Evolutionary conservation across 495 filamentous ascomycete genomes (phyloP).

Genomic region (Extremus antarcticus): DNA sequence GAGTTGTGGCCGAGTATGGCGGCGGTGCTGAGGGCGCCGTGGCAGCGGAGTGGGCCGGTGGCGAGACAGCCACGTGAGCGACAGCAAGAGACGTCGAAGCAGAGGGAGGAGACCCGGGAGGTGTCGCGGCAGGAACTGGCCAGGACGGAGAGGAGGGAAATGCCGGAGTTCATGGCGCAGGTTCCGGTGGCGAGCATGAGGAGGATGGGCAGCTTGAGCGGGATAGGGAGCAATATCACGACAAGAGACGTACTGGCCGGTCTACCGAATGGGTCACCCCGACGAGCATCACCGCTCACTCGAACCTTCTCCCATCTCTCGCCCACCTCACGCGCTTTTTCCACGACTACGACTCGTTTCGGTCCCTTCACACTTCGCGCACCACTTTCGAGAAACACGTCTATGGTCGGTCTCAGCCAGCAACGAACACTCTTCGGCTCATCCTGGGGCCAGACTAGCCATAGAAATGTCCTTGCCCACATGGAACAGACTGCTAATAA

Average conservation of each 20-base stretch:
- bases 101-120: not conserved
- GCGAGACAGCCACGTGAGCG: not conserved
- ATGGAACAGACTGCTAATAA: conserved; percentile 84
- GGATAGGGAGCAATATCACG: not conserved
- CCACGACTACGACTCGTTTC: conserved; percentile 5
- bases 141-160: not conserved
- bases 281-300: conserved; percentile 7
- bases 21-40: conserved; percentile 3
- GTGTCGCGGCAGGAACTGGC: not conserved
- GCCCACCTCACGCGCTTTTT: conserved; percentile 3
- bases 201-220: not conserved
- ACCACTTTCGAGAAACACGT: not conserved
- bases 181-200: not conserved
- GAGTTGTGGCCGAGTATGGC: conserved; percentile 6
- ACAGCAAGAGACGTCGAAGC: not conserved
- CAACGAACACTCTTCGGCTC: conserved; percentile 36
- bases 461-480: conserved; percentile 51
- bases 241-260: not conserved
- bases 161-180: conserved; percentile 7
- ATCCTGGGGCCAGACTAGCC: conserved; percentile 39
- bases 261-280: conserved; percentile 6
- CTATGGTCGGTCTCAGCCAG: conserved; percentile 18
- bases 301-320: conserved; percentile 7
- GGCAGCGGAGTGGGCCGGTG: not conserved
- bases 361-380: conserved; percentile 4